Conservation (phyloP, 306 rosid genomes). For the Casuarina cunninghamiana region DNA sequence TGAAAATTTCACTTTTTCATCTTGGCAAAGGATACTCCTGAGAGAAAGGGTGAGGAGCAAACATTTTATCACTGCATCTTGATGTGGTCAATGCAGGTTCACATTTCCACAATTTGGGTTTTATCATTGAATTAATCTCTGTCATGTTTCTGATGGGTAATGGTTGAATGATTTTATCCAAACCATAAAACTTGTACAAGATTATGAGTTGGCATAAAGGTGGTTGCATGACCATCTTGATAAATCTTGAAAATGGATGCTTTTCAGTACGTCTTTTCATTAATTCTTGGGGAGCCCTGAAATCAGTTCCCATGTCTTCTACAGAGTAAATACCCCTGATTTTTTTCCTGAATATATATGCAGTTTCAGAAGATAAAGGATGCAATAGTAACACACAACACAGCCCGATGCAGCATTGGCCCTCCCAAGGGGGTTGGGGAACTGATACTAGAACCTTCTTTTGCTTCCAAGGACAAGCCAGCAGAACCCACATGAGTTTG, state of each 20-base stretch:
- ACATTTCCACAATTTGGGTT: background rate
- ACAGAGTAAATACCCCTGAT: background rate
- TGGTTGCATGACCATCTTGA: background rate
- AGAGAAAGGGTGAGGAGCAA: background rate
- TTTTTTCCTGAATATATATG: background rate
- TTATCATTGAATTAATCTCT: background rate
- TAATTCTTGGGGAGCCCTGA: background rate
- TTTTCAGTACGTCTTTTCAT: background rate
- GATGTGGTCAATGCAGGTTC: background rate
- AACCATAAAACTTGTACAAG: background rate
- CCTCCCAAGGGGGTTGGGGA: conserved; percentile 78
- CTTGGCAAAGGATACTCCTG: background rate
- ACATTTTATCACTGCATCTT: background rate
- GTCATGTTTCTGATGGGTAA: background rate
- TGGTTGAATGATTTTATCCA: background rate
- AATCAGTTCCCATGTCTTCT: conserved; percentile 21
- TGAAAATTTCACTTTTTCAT: background rate
- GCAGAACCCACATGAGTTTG: conserved; percentile 51
- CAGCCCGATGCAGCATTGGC: conserved; percentile 98
- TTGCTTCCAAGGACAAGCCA: conserved; percentile 51
- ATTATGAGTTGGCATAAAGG: background rate
- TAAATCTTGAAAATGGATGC: background rate
- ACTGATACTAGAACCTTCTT: conserved; percentile 49
- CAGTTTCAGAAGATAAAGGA: conserved; percentile 99
- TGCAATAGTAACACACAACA: conserved; percentile 79